A percentile compares a stretch with the other conserved stretches of the same genome.
These are phyloP conservation scores for Psophocarpus tetragonolobus DNA, from an alignment of 306 rosid genomes.

Conservation along the genomic window DNA sequence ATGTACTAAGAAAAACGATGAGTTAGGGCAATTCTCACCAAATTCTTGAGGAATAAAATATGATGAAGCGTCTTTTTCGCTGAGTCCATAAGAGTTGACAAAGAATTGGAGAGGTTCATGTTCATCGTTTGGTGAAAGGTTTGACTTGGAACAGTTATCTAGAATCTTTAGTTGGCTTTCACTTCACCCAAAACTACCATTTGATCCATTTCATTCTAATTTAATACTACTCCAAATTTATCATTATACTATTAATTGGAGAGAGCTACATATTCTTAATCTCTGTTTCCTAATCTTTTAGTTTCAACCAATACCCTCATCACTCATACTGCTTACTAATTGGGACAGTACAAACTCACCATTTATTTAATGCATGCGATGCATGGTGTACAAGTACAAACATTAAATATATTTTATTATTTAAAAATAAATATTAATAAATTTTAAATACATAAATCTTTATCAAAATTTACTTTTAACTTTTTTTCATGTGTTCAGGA, in stretches of 20 bases:
- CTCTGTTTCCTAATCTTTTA: neutral
- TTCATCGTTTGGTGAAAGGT: conserved; percentile 31
- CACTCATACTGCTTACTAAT: neutral
- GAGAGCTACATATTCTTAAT: neutral
- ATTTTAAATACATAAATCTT: neutral
- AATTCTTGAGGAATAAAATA: conserved; percentile 16
- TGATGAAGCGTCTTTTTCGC: conserved; percentile 8
- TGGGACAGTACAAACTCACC: neutral
- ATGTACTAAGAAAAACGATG: neutral
- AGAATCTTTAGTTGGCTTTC: conserved; percentile 40
- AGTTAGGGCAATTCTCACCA: neutral
- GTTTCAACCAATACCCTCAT: neutral
- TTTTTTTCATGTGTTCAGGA: neutral
- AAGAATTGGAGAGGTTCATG: neutral
- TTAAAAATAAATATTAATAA: neutral
- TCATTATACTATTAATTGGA: neutral
- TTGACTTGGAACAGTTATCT: conserved; percentile 39
- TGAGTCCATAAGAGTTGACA: conserved; percentile 31
- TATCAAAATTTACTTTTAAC: neutral
- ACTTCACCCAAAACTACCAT: conserved; percentile 34
- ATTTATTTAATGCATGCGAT: neutral
- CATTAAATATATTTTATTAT: neutral
- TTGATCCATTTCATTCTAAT: conserved; percentile 8
- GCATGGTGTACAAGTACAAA: neutral
- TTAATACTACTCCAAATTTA: neutral